phyloP scores from a whole-genome alignment of 129 eudicot species.

The Pittosporum tobira region DNA sequence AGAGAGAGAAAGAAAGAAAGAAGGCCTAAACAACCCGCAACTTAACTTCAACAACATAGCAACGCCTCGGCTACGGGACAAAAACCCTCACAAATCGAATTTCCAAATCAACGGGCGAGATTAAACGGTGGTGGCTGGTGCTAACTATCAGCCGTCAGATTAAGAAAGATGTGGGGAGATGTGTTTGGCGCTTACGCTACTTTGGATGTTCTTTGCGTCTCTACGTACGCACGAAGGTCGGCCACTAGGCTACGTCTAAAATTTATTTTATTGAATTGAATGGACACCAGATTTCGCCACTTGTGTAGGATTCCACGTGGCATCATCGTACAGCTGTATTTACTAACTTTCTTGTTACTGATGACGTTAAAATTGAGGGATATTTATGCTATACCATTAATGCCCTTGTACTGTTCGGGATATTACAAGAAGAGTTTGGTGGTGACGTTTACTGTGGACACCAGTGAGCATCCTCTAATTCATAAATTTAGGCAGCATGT shows the following conservation, averaged over 20 bases:
- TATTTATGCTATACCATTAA: background rate
- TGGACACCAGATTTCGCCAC: slow-evolving; percentile 10
- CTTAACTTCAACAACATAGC: slow-evolving; percentile 74
- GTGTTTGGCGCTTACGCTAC: slow-evolving; percentile 60
- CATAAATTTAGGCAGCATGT: slow-evolving; percentile 25
- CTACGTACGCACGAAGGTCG: slow-evolving; percentile 39
- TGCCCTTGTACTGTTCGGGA: background rate
- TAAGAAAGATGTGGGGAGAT: slow-evolving; percentile 1
- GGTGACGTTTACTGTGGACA: slow-evolving; percentile 1
- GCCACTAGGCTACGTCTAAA: slow-evolving; percentile 26
- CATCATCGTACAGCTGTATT: background rate
- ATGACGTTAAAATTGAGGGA: background rate
- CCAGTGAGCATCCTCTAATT: background rate
- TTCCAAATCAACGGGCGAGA: slow-evolving; percentile 21
- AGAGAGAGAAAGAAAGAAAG: slow-evolving; percentile 34
- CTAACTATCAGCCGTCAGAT: slow-evolving; percentile 27
- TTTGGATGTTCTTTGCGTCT: slow-evolving; percentile 66
- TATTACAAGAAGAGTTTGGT: slow-evolving; percentile 5
- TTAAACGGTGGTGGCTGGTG: slow-evolving; percentile 27
- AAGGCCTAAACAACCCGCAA: slow-evolving; percentile 62
- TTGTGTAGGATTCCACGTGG: background rate
- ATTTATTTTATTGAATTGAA: background rate
- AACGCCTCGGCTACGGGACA: slow-evolving; percentile 37
- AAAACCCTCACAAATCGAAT: slow-evolving; percentile 17
- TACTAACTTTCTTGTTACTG: background rate